phyloP scores from a whole-genome alignment of 768 basidiomycete genomes.

The Paxillus involutus region DNA sequence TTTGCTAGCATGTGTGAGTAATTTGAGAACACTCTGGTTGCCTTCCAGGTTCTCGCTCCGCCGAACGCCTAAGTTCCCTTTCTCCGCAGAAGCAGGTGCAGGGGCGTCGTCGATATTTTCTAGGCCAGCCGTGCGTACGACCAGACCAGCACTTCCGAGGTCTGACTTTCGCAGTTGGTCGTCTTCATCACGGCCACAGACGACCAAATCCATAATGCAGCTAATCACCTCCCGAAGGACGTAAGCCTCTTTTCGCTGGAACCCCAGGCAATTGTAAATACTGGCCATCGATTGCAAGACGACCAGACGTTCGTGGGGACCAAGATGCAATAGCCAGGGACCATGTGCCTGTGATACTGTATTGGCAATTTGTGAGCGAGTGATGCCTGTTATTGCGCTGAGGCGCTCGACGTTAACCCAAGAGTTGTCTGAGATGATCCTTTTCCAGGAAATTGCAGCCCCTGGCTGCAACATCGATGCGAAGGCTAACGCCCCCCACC shows the following conservation, averaged over 20 bases:
- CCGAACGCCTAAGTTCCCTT: constrained; percentile 66
- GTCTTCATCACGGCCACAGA: constrained; percentile 80
- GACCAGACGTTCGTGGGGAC: constrained; percentile 70
- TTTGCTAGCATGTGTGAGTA: constrained; percentile 74
- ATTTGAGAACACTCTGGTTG: constrained; percentile 74
- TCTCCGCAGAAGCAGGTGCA: constrained; percentile 12
- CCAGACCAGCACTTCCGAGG: constrained; percentile 40
- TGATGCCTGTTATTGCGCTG: constrained; percentile 65
- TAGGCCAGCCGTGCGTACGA: constrained; percentile 45
- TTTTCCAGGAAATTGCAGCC: constrained; percentile 57
- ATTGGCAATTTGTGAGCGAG: constrained; percentile 63
- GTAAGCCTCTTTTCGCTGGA: constrained; percentile 85
- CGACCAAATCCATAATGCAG: constrained; percentile 79
- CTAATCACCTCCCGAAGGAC: constrained; percentile 84
- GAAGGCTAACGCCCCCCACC: constrained; percentile 81
- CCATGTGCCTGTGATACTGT: constrained; percentile 76
- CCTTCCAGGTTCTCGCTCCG: constrained; percentile 75
- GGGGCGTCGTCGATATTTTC: constrained; percentile 26
- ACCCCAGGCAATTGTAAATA: constrained; percentile 79
- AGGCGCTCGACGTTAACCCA: constrained; percentile 63
- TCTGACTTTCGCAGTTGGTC: constrained; percentile 43
- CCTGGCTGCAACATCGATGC: constrained; percentile 71
- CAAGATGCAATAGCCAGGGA: constrained; percentile 83
- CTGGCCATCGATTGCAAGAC: constrained; percentile 71
- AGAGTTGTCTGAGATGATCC: constrained; percentile 50